These are phyloP conservation scores for Aspergillus fumigatus DNA, from an alignment of 2,329 filamentous ascomycete genomes.

Conservation along the genomic window DNA sequence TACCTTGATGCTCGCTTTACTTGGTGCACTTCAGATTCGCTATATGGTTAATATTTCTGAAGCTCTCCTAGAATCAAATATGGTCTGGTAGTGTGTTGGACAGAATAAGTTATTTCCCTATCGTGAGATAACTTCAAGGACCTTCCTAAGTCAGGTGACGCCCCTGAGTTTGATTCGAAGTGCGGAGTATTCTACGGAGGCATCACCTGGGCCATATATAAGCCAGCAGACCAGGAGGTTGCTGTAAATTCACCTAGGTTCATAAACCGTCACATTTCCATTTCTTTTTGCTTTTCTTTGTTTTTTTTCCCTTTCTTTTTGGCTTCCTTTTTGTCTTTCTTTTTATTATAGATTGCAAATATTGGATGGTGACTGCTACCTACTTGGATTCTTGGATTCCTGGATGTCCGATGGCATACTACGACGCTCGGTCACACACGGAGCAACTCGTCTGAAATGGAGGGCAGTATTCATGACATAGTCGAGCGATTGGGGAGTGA, in stretches of 20 bases:
- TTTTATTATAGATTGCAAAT: neutral
- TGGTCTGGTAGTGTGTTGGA: neutral
- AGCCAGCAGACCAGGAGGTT: neutral
- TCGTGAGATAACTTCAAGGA: neutral
- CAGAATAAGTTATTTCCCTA: neutral
- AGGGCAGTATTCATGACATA: constrained; percentile 53
- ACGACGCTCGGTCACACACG: neutral
- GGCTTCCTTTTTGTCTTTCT: too few species aligned
- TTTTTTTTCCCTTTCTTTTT: too few species aligned
- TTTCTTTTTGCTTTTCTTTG: too few species aligned
- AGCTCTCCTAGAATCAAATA: neutral
- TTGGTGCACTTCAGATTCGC: neutral
- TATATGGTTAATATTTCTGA: neutral
- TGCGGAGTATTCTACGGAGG: too few species aligned
- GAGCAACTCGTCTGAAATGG: constrained; percentile 36
- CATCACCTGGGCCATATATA: neutral
- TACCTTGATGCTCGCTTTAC: neutral
- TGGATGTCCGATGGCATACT: neutral
- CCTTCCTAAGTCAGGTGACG: neutral
- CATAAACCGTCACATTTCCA: too few species aligned
- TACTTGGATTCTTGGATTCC: neutral
- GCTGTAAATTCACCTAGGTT: neutral
- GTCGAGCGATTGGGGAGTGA: constrained; percentile 57
- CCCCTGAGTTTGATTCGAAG: neutral
- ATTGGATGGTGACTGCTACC: neutral